Evolutionary conservation across 345 rosid genomes (phyloP).

Genomic region (Syzygium jambos): DNA sequence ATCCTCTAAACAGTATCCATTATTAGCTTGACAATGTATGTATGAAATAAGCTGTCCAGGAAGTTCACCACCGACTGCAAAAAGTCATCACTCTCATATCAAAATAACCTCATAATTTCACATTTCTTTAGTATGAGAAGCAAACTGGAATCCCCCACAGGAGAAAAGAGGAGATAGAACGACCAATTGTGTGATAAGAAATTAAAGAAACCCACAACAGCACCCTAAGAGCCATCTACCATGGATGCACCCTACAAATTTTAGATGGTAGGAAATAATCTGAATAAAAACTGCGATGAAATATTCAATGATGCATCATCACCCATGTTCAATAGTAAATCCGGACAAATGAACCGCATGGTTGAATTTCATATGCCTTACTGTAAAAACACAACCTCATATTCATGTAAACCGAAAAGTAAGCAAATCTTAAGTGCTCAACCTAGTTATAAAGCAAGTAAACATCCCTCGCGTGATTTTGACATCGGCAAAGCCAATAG

Average conservation of each 20-base stretch:
- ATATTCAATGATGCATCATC: not conserved
- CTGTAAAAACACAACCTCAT: not conserved
- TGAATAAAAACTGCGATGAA: not conserved
- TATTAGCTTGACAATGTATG: not conserved
- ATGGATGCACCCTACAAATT: not conserved
- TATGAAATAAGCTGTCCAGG: constrained; percentile 3
- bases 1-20: not conserved
- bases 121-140: not conserved
- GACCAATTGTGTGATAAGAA: not conserved
- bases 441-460: not conserved
- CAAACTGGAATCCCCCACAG: not conserved
- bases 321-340: not conserved
- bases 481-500: not conserved
- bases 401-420: not conserved
- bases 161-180: not conserved
- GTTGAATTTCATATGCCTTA: not conserved
- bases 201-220: not conserved
- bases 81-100: not conserved
- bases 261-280: not conserved
- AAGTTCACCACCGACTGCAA: constrained; percentile 6
- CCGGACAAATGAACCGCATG: not conserved
- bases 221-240: not conserved
- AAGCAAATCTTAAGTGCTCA: not conserved
- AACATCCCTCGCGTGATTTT: not conserved
- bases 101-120: not conserved